Base-by-base conservation (phyloP, 1,284 basidiomycete species). In the Cutaneotrichosporon mucoides region DNA sequence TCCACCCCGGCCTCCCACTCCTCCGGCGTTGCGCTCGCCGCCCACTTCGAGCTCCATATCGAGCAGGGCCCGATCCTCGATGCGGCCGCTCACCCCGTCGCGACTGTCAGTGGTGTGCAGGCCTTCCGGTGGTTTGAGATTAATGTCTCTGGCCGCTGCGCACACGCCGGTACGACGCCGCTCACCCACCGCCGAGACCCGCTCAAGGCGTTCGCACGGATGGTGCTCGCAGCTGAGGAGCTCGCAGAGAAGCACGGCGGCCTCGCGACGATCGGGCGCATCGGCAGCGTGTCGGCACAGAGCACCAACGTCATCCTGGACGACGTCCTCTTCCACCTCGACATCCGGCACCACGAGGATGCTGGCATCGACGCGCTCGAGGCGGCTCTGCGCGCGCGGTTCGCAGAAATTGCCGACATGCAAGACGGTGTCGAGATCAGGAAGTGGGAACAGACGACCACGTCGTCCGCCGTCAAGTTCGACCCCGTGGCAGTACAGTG, bases 11-110 rank as follows among this genome's bases (percentile, higher is more conserved):
- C 53, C 33, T 48, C 45, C 10, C 46, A 51, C 16, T 24, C 33
- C 35, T 15, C n/a, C 35, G 36, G 44, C 6, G 24, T 24, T 24
- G 68, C 68, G 0, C 60, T 72, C 13, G 59, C 45, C 11, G 68
- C 68, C 1, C 71, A 71, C 56, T 72, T 70, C 51, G 70, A 72
- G 61, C 57, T 71, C 6, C 70, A 72, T 53, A 72, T 72, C 53
- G 61, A 72, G 55, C 70, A 72, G 54, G 70, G 70, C 9, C 70
- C 70, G 5, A 62, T 72, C 34, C 62, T 72, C n/a, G 58, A 64
- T 40, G 41, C 35, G 10, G 56, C 55, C 11, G 52, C 41, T 8
- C 47, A 53, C 2, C 55, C 53, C 3, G 63, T 68, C 41, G 65
- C 56, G 24, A 55, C 62, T 13, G 70, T 72, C 13, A 38, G 41